A percentile compares a stretch with the other conserved stretches of the same genome.
Evolutionary conservation across 73 alveolate genomes (phyloP).

Genomic region (Urostyla sp.): DNA sequence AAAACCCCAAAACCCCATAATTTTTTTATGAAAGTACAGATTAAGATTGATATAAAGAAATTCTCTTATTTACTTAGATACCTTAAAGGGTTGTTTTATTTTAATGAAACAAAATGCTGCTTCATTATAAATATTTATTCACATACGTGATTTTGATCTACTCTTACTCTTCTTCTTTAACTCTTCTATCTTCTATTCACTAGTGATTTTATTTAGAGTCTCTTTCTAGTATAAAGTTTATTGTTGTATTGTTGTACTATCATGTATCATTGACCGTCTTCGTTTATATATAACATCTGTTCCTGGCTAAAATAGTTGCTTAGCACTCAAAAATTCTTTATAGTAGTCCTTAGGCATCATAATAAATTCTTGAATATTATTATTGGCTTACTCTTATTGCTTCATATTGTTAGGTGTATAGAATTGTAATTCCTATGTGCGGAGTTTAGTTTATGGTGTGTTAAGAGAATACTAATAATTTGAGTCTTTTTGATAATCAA

Average conservation of each 20-base stretch:
- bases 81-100: too few relatives aligned
- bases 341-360: conserved; percentile 35
- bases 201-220: too few relatives aligned
- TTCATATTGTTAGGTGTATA: conserved; percentile 11
- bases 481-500: conserved; percentile 7
- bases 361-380: conserved; percentile 6
- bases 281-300: conserved; percentile 1
- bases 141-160: too few relatives aligned
- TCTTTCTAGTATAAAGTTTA: not conserved
- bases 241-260: conserved; percentile 11
- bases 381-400: conserved; percentile 8
- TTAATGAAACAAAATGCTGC: too few relatives aligned
- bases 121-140: too few relatives aligned
- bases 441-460: conserved; percentile 33
- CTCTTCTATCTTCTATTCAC: too few relatives aligned
- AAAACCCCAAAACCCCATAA: not conserved
- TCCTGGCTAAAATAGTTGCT: conserved; percentile 25
- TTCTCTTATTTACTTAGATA: too few relatives aligned
- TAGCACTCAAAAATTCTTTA: conserved; percentile 29
- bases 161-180: not conserved
- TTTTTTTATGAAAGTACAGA: too few relatives aligned
- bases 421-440: not conserved
- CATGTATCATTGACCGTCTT: conserved; percentile 30
- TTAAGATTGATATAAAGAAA: too few relatives aligned
- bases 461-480: not conserved